Evolutionary conservation across 257 asterid species (phyloP).

Genomic region (Forsythia suspensa): DNA sequence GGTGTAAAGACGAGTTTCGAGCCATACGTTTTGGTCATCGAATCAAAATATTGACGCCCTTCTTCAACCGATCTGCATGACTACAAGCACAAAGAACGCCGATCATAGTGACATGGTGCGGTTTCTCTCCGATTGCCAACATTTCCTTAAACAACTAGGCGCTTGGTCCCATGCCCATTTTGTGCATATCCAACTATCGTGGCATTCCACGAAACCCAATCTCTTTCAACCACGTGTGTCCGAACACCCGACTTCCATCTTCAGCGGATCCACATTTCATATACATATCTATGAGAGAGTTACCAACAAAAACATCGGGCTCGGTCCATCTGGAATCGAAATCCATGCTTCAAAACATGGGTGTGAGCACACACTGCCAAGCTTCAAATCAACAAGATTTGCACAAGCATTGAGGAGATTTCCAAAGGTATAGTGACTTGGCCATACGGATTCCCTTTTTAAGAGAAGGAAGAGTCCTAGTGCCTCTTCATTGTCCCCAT

Average conservation of each 20-base stretch:
- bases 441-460: constrained; percentile 52
- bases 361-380: constrained; percentile 58
- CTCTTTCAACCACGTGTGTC: constrained; percentile 50
- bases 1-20: too few relatives aligned
- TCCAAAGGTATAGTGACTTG: constrained; percentile 64
- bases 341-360: constrained; percentile 60
- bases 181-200: constrained; percentile 64
- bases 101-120: constrained; percentile 60
- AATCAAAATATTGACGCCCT: constrained; percentile 46
- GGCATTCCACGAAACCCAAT: constrained; percentile 56
- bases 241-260: constrained; percentile 50
- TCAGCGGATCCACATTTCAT: constrained; percentile 63
- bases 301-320: constrained; percentile 61
- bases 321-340: constrained; percentile 63
- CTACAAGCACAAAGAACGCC: constrained; percentile 69
- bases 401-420: constrained; percentile 70
- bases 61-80: constrained; percentile 56
- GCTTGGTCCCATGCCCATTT: constrained; percentile 50
- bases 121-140: constrained; percentile 42
- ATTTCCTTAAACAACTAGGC: constrained; percentile 41
- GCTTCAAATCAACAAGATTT: constrained; percentile 54
- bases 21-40: constrained; percentile 42
- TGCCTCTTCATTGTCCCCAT: constrained; percentile 62
- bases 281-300: constrained; percentile 60
- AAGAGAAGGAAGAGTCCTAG: constrained; percentile 56